These are phyloP conservation scores for Colletotrichum zoysiae DNA, from an alignment of 2,329 filamentous ascomycete genomes.

Conservation along the genomic window DNA sequence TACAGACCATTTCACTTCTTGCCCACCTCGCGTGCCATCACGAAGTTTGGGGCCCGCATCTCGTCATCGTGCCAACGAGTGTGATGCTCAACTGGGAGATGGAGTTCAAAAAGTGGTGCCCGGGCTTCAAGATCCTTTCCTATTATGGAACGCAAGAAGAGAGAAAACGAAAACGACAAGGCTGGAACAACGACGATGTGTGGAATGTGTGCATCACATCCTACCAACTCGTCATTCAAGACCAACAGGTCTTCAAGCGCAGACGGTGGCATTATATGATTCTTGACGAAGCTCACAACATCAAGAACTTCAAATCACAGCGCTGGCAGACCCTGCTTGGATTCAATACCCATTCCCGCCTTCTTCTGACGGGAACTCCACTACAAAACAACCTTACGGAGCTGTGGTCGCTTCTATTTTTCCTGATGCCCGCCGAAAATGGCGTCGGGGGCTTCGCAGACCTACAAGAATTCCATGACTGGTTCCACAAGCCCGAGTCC, in stretches of 20 bases:
- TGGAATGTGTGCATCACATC: slow-evolving; percentile 99
- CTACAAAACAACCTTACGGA: slow-evolving; percentile 97
- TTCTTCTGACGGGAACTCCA: slow-evolving; percentile 93
- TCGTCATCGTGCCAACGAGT: slow-evolving; percentile 96
- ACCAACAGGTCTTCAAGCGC: slow-evolving; percentile 92
- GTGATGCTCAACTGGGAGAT: slow-evolving; percentile 99
- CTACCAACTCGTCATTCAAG: slow-evolving; percentile 94
- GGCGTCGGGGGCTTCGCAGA: slow-evolving; percentile 92
- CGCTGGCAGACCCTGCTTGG: slow-evolving; percentile 95
- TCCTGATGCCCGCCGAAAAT: slow-evolving; percentile 91
- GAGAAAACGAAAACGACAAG: slow-evolving; percentile 87
- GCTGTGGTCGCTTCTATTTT: slow-evolving; percentile 96
- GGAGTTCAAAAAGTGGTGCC: slow-evolving; percentile 99
- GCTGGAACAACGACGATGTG: slow-evolving; percentile 92
- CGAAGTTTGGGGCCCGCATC: slow-evolving; percentile 93
- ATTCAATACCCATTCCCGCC: slow-evolving; percentile 88
- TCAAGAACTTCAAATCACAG: slow-evolving; percentile 99
- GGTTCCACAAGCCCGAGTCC: slow-evolving; percentile 94
- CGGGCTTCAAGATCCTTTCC: slow-evolving; percentile 96
- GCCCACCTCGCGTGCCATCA: slow-evolving; percentile 93
- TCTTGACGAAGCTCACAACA: slow-evolving; percentile 98
- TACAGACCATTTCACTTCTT: slow-evolving; percentile 94
- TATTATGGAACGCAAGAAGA: slow-evolving; percentile 97
- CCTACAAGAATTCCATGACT: slow-evolving; percentile 94
- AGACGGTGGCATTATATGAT: slow-evolving; percentile 98